Conservation (phyloP, 108 stramenopile species). For the Cyclostephanos invisitatus region DNA sequence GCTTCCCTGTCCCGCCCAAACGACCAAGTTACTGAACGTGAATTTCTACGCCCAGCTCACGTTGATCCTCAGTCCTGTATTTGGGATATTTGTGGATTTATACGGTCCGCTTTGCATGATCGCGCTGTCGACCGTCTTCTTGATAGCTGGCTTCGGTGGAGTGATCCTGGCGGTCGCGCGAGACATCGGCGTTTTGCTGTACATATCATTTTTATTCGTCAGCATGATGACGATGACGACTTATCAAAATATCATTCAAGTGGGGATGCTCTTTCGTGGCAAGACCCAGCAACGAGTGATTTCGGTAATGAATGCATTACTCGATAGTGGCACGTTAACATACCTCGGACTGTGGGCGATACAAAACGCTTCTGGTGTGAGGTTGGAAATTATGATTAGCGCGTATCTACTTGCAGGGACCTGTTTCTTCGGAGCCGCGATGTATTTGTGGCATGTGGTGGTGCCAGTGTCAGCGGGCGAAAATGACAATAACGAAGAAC, state of each 20-base stretch:
- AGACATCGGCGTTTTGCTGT: not conserved
- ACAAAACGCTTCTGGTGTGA: not conserved
- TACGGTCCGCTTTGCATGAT: slow-evolving; percentile 13
- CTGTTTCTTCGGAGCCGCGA: slow-evolving; percentile 18
- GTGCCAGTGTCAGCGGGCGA: not conserved
- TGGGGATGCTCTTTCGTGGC: slow-evolving; percentile 24
- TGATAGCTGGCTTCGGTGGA: not conserved
- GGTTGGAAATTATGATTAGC: slow-evolving; percentile 1
- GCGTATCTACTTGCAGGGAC: slow-evolving; percentile 26
- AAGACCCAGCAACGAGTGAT: slow-evolving; percentile 31
- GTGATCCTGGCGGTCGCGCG: not conserved
- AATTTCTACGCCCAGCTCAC: slow-evolving; percentile 21
- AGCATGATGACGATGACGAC: not conserved
- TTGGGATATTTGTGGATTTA: slow-evolving; percentile 25
- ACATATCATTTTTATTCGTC: slow-evolving; percentile 11
- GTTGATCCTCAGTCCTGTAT: slow-evolving; percentile 20
- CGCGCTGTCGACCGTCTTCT: slow-evolving; percentile 3
- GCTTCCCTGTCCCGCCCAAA: slow-evolving; percentile 39
- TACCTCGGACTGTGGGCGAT: slow-evolving; percentile 40
- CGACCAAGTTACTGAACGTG: slow-evolving; percentile 26
- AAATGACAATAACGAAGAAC: not conserved
- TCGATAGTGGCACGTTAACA: slow-evolving; percentile 48
- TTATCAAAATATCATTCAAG: slow-evolving; percentile 10
- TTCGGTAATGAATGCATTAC: slow-evolving; percentile 41
- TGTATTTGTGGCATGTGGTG: slow-evolving; percentile 32